phyloP scores from a whole-genome alignment of 2,329 filamentous ascomycete species.

The Clarireedia sp. region DNA sequence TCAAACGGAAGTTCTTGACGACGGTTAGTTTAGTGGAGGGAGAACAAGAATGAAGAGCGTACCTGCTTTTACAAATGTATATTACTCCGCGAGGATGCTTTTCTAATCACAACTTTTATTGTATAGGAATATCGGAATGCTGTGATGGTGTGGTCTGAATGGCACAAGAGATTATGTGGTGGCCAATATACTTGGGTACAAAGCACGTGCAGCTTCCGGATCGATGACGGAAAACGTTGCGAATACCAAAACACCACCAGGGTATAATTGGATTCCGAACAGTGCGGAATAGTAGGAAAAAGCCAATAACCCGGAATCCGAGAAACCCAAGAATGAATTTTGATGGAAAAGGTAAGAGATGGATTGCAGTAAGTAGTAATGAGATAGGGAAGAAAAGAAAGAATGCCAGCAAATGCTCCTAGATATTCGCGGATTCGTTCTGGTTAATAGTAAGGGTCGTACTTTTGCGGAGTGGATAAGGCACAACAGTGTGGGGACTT shows the following conservation, averaged over 20 bases:
- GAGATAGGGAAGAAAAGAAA: conserved; percentile 10
- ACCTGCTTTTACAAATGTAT: neutral
- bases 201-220: conserved; percentile 18
- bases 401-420: conserved; percentile 2
- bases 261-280: conserved; percentile 11
- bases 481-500: conserved; percentile 21
- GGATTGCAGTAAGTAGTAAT: conserved; percentile 10
- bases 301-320: neutral
- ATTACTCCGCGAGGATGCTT: conserved; percentile 1
- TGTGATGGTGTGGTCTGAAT: conserved; percentile 8
- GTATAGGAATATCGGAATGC: conserved; percentile 5
- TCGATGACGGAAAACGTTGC: conserved; percentile 14
- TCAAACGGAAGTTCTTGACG: neutral
- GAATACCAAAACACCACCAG: conserved; percentile 23
- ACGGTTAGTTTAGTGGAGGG: neutral
- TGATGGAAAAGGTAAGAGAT: conserved; percentile 15
- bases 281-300: neutral
- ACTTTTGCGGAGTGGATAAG: conserved; percentile 12
- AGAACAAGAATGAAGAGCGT: neutral
- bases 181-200: conserved; percentile 18
- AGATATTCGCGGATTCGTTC: conserved; percentile 3
- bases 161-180: conserved; percentile 16
- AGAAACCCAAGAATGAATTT: neutral
- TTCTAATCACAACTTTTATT: conserved; percentile 10
- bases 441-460: conserved; percentile 8